phyloP scores from a whole-genome alignment of 345 rosid species.

The Eucalyptus erythrocorys region DNA sequence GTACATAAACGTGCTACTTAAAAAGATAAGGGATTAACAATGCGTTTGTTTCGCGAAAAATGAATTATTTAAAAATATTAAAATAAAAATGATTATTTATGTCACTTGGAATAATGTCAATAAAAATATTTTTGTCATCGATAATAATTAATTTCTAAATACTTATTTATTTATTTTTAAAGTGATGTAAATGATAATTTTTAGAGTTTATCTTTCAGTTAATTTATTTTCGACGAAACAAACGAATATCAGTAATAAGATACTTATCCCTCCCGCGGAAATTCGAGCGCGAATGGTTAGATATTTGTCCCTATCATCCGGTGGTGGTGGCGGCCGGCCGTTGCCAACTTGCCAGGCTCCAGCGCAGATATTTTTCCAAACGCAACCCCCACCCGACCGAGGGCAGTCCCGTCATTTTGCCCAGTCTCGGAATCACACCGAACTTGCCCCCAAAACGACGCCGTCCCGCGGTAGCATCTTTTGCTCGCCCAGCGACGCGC shows the following conservation, averaged over 20 bases:
- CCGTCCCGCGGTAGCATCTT: slow-evolving; percentile 9
- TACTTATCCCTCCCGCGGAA: background rate
- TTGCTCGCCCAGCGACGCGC: slow-evolving; percentile 9
- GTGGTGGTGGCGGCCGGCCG: background rate
- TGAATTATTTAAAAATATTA: background rate
- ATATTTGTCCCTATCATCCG: background rate
- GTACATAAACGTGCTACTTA: accelerated
- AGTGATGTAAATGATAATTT: background rate
- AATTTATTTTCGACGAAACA: background rate
- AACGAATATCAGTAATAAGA: background rate
- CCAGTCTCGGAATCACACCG: background rate
- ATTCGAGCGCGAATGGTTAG: background rate
- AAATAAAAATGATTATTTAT: accelerated
- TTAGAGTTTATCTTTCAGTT: background rate
- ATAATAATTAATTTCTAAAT: background rate
- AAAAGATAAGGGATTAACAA: background rate
- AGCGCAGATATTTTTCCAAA: background rate
- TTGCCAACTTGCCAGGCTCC: background rate
- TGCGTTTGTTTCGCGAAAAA: accelerated
- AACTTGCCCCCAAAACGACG: background rate
- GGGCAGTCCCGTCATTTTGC: background rate
- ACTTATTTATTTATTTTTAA: background rate
- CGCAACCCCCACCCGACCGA: background rate
- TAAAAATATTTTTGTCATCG: background rate
- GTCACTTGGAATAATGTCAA: background rate